Conservation (phyloP, 2,329 filamentous ascomycete genomes). For the Colletotrichum lupini region DNA sequence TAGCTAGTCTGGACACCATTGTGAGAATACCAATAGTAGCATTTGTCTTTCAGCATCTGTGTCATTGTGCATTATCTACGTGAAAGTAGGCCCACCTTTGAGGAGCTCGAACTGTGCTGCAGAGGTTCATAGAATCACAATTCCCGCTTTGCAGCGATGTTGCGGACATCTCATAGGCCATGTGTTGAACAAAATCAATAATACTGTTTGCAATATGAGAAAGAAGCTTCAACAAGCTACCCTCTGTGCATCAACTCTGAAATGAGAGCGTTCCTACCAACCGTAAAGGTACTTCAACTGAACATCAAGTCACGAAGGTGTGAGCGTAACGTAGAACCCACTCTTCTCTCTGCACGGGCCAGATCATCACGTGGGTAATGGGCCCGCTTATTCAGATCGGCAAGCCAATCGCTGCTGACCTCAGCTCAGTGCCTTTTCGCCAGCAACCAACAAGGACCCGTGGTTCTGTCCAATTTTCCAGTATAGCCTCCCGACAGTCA, state of each 20-base stretch:
- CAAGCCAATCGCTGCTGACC: background rate
- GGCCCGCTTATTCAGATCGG: background rate
- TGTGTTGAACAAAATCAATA: background rate
- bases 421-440: conserved; percentile 38
- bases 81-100: background rate
- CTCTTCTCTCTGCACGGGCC: background rate
- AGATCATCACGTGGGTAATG: background rate
- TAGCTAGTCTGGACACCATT: conserved; percentile 33
- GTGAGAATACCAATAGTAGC: conserved; percentile 33
- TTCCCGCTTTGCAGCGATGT: background rate
- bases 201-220: no score
- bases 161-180: background rate
- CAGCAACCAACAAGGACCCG: conserved; percentile 27
- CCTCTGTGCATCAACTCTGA: background rate
- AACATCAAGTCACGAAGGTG: background rate
- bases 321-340: background rate
- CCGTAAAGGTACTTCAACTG: background rate
- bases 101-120: no score
- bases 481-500: conserved; percentile 42
- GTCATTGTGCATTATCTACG: background rate
- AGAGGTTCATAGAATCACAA: background rate
- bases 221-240: background rate
- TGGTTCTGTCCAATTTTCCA: conserved; percentile 36
- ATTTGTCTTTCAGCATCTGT: background rate
- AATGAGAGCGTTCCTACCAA: background rate